Base-by-base conservation (phyloP, 164 flowering plant genomes). In the Taxillus chinensis region DNA sequence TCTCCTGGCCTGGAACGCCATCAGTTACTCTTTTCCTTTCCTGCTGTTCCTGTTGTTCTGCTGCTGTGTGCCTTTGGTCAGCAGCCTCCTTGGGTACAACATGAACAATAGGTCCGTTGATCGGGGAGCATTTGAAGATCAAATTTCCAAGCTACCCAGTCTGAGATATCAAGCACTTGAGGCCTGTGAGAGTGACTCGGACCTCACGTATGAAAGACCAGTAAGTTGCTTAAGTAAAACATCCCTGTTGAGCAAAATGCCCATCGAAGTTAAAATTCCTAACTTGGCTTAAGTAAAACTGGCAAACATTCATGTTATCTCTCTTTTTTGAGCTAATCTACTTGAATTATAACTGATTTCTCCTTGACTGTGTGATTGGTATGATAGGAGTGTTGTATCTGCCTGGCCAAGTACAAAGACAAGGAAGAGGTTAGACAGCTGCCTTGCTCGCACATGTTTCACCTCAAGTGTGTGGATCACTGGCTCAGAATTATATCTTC, bases 1-100 rank as follows among this genome's bases (percentile, higher is more conserved):
- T 46, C 74, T 93, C 54, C 84, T 93, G 17, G 84, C 89, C 27
- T 93, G 96, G 96, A 93, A 93, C 70, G 97, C 97, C n/a, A 58
- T 85, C 67, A 72, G 80, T 70, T 93, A 93, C 81, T 93, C 98
- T 4, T 86, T 90, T 62, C 98, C 98, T n/a, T 90, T 93, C 79
- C 77, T 90, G 4, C 71, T 92, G 62, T 93, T 93, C 67, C 61
- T 93, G 38, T 67, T 93, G 62, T 84, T 93, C 3, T 93, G 97
- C 59, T 86, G 96, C 64, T 77, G 78, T 40, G 96, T 90, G 16
- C 97, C 98, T 1, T 65, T 88, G 41, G 66, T 84, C 45, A 86
- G 93, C 74, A 82, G 62, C 73, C 57, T 84, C 66, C 82, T 88
- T 2, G 98, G 98, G 11, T 90, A 88, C 80, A 88, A 90, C 77